phyloP scores from a whole-genome alignment of 2,329 filamentous ascomycete genomes.

The Fusarium caatingaense region DNA sequence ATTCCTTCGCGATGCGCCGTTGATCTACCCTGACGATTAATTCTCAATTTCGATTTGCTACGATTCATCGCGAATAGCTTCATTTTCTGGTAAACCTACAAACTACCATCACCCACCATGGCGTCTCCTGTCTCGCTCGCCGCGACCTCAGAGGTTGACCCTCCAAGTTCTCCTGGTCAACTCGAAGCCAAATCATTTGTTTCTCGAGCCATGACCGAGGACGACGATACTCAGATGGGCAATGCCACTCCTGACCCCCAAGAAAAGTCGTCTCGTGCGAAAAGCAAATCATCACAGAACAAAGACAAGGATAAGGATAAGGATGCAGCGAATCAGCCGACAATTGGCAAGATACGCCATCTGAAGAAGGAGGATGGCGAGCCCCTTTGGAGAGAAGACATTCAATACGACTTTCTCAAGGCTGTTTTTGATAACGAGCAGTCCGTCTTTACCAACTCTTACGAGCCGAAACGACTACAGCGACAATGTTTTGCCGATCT shows the following conservation, averaged over 20 bases:
- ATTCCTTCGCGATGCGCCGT: conserved; percentile 38
- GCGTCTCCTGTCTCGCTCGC: conserved; percentile 56
- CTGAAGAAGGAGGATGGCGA: conserved; percentile 91
- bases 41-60: conserved; percentile 2
- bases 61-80: conserved; percentile 16
- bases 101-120: conserved; percentile 46
- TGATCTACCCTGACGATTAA: conserved; percentile 27
- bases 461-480: conserved; percentile 70
- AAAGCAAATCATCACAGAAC: conserved; percentile 50
- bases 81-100: conserved; percentile 8
- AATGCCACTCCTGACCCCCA: conserved; percentile 58
- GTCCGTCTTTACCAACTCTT: conserved; percentile 89
- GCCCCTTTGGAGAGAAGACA: conserved; percentile 87
- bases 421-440: conserved; percentile 81
- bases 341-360: conserved; percentile 79
- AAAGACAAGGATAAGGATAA: conserved; percentile 35
- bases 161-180: conserved; percentile 59
- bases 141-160: conserved; percentile 59
- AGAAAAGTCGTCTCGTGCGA: conserved; percentile 54
- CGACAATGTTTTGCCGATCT: conserved; percentile 91
- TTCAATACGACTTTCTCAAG: conserved; percentile 87
- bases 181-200: conserved; percentile 60
- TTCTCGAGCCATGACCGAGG: conserved; percentile 59
- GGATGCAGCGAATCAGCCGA: conserved; percentile 51
- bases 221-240: conserved; percentile 59